Evolutionary conservation across 805 yeast species (phyloP), one percentile per base, ranked within the genome.

Genomic region (Hanseniaspora pseudoguilliermondii): DNA sequence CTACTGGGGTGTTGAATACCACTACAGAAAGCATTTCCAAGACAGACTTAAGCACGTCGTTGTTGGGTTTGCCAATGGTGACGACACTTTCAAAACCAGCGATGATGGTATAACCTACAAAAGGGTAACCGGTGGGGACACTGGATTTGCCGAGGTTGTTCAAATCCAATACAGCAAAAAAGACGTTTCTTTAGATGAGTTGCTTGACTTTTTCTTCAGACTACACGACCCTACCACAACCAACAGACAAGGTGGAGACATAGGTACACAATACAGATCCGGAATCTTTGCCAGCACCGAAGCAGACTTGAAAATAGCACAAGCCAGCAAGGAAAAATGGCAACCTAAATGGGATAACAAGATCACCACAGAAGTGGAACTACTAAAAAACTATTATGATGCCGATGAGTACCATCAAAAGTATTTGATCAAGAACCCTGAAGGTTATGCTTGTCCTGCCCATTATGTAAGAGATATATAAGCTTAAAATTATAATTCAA

Each of bases 381-480:
- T 86, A 9, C 75, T 88, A 47, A 66, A 73, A 51, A 74, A 73
- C 58, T 93, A 86, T 75, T 84, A 82, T 73, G 96, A 90, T 65
- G 97, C 97, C n/a, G 98, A 91, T 69, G 90, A 82, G 39, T 91
- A 90, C 67, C 98, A 91, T 68, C 97, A 91, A 67, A 65, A 76
- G 59, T 91, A 93, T 67, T 73, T 91, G 63, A 75, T 76, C 57
- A 82, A 80, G 64, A 88, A 91, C 66, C 95, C 96, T 2, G 69
- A 72, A 5, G 97, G 97, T 5, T 88, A 90, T 68, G 86, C 85
- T 58, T 91, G 97, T 67, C 91, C 96, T 21, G 81, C 91, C 4
- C 97, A 91, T 65, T 89, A 77, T 62, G 66, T 86, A 55, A 82
- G 97, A 71, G 70, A 73, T 46, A 54, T 72, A 34, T 72, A 61